A percentile compares a stretch with the other conserved stretches of the same genome.
Conservation (phyloP, 352 stramenopile species). For the Phytophthora sp. region DNA sequence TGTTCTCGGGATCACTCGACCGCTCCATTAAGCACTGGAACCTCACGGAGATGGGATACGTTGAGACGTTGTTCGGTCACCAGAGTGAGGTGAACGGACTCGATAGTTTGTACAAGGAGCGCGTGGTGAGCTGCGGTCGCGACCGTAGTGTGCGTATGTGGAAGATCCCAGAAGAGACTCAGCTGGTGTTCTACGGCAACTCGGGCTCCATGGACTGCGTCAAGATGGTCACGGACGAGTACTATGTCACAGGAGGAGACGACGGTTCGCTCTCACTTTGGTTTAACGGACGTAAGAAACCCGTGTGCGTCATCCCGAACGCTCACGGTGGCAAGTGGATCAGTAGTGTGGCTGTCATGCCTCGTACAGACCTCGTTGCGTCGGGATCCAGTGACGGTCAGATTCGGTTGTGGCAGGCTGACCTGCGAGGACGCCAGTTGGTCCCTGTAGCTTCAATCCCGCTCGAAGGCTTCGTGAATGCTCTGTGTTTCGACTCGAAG, state of each 20-base stretch:
- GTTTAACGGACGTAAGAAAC: slow-evolving; percentile 95
- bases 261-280: slow-evolving; percentile 92
- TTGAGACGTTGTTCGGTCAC: slow-evolving; percentile 95
- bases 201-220: slow-evolving; percentile 92
- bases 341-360: slow-evolving; percentile 87
- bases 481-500: slow-evolving; percentile 74
- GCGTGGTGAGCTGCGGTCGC: slow-evolving; percentile 89
- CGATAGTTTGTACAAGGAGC: slow-evolving; percentile 91
- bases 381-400: slow-evolving; percentile 92
- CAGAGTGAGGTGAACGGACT: slow-evolving; percentile 91
- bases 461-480: slow-evolving; percentile 76
- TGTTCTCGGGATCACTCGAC: slow-evolving; percentile 94
- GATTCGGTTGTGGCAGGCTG: slow-evolving; percentile 92
- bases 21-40: slow-evolving; percentile 96
- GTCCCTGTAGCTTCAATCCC: slow-evolving; percentile 74
- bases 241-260: slow-evolving; percentile 93
- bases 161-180: slow-evolving; percentile 96
- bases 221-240: slow-evolving; percentile 92
- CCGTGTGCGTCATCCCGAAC: slow-evolving; percentile 76
- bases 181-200: slow-evolving; percentile 94
- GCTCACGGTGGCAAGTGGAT: slow-evolving; percentile 95
- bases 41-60: slow-evolving; percentile 95
- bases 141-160: slow-evolving; percentile 94
- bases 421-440: slow-evolving; percentile 73
- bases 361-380: slow-evolving; percentile 90